phyloP scores from a whole-genome alignment of 257 asterid species.

The Solanum paucissectum region DNA sequence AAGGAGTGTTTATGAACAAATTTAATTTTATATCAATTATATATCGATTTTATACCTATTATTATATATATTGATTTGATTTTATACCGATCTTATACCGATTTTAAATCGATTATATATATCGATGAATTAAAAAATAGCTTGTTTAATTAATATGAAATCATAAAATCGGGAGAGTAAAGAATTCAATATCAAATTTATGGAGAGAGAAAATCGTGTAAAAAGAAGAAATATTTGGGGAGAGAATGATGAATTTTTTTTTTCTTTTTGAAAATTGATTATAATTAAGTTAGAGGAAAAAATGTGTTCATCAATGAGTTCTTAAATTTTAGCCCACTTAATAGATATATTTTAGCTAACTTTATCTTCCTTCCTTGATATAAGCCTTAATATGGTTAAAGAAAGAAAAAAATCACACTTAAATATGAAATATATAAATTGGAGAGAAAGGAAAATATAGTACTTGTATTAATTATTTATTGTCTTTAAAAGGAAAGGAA shows the following conservation, averaged over 20 bases:
- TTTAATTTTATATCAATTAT: no score
- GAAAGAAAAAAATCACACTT: not conserved
- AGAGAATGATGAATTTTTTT: not conserved
- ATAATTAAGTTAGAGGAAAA: not conserved
- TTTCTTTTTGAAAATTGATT: no score
- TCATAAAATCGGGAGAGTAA: not conserved
- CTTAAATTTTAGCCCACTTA: not conserved
- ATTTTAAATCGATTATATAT: no score
- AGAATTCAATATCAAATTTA: not conserved
- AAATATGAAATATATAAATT: not conserved
- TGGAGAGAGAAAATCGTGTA: not conserved
- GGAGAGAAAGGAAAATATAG: not conserved
- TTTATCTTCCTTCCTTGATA: not conserved
- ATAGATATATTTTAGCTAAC: not conserved
- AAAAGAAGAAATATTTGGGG: not conserved
- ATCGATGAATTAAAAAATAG: not conserved
- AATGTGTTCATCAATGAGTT: not conserved
- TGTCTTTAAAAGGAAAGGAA: not conserved
- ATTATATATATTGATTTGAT: not conserved
- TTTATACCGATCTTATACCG: not conserved
- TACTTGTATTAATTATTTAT: not conserved
- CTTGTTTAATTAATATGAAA: no score
- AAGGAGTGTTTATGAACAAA: not conserved
- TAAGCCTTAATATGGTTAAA: not conserved
- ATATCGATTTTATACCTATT: not conserved